These are phyloP conservation scores for Agaricales sp. DNA, from an alignment of 1,284 basidiomycete genomes.

Conservation along the genomic window DNA sequence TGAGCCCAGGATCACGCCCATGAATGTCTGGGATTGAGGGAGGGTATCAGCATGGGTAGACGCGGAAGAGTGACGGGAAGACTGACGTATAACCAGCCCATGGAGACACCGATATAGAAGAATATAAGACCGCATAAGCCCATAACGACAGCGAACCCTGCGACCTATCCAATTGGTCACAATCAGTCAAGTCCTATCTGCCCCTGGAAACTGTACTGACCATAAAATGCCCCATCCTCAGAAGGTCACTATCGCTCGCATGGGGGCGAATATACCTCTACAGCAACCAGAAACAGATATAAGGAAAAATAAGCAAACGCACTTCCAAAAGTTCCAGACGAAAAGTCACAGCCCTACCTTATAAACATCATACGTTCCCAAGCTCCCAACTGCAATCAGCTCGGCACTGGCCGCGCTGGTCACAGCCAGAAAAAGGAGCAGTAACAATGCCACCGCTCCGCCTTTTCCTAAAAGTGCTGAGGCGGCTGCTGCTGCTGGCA, in stretches of 20 bases:
- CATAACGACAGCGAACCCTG: constrained; percentile 69
- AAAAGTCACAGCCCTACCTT: too few species aligned
- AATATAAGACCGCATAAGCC: constrained; percentile 80
- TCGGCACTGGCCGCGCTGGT: constrained; percentile 85
- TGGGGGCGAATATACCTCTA: constrained; percentile 52
- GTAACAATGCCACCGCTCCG: constrained; percentile 61
- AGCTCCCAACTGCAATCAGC: constrained; percentile 76
- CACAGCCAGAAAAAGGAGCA: constrained; percentile 75
- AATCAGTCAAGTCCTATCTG: constrained; percentile 5
- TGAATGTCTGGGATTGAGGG: constrained; percentile 46
- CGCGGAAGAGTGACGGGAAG: background rate
- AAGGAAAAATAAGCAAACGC: background rate
- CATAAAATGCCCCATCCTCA: constrained; percentile 43
- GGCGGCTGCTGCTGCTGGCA: constrained; percentile 77
- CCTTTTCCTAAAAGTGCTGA: constrained; percentile 68
- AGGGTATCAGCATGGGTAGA: constrained; percentile 6
- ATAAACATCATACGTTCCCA: constrained; percentile 79
- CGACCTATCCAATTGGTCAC: constrained; percentile 38
- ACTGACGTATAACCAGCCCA: constrained; percentile 81
- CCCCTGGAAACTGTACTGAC: constrained; percentile 33
- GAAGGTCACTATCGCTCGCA: constrained; percentile 50
- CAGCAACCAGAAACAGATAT: background rate
- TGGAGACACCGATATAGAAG: constrained; percentile 80
- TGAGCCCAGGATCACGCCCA: constrained; percentile 78
- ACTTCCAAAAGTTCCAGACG: background rate